Evolutionary conservation across 176 grass and related monocot genomes (phyloP), one percentile per base, ranked within the genome.

Genomic region (maize (Zea mays)): DNA sequence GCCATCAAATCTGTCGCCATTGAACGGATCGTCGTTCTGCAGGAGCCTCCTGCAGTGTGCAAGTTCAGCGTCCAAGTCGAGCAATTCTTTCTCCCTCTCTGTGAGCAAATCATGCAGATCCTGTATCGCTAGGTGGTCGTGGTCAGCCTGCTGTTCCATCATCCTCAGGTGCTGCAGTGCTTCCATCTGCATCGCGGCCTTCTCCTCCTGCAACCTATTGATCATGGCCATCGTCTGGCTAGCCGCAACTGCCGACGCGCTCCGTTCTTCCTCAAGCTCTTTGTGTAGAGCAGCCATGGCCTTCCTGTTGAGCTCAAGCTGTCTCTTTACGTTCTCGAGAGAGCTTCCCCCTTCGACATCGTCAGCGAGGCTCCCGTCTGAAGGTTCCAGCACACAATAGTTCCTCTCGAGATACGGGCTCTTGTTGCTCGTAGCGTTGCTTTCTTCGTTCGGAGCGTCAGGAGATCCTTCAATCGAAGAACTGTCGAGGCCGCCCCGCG

Each of bases 171-270:
- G 94, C 14, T 98, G 95, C 34, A 93, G 74, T 63, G 95, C 91
- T 79, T 97, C 94, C 88, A 97, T 93, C 75, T 97, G 88, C 87
- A 97, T 88, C 33, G 88, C 78, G 42, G 94, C 94, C 69, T 97
- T 97, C 57, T 97, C 94, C 58, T 93, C 86, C 66, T 97, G 94
- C 84, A 97, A 76, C 17, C 76, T 87, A 48, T 90, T 92, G 49
- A 97, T 97, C 94, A 97, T 97, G 78, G 91, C 86, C 94, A 97
- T 97, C 4, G 91, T 91, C 67, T 97, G 87, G 79, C 88, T 93
- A 38, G 94, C 88, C 2, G 94, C 91, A 21, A 93, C 56, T 16
- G 94, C 88, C 1, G 94, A 93, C 70, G 94, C 94, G 12, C 75
- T 97, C 62, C 91, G 82, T 72, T 97, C 94, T 80, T 90, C 91